A percentile compares a stretch with the other conserved stretches of the same genome.
phyloP scores from a whole-genome alignment of 2,329 filamentous ascomycete genomes.

The Ceratocystis cubensis region DNA sequence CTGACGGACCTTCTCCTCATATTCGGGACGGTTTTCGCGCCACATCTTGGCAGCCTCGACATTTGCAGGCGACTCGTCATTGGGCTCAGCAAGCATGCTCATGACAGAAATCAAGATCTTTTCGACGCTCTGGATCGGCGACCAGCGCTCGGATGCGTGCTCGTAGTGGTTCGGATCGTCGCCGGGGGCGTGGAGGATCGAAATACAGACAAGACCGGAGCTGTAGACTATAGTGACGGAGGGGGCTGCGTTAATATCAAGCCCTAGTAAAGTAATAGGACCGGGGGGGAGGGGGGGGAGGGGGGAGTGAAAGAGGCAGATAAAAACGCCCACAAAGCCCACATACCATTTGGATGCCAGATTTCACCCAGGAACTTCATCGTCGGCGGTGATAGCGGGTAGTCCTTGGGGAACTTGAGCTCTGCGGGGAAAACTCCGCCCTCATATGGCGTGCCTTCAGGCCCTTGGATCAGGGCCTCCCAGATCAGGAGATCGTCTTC shows the following conservation, averaged over 20 bases:
- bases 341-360: slow-evolving; percentile 87
- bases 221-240: slow-evolving; percentile 55
- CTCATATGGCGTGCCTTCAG: slow-evolving; percentile 90
- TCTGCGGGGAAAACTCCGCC: slow-evolving; percentile 92
- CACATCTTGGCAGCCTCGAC: slow-evolving; percentile 95
- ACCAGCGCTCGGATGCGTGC: slow-evolving; percentile 89
- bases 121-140: slow-evolving; percentile 90
- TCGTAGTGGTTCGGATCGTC: slow-evolving; percentile 99
- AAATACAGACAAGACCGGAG: slow-evolving; percentile 88
- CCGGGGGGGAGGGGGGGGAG: background rate
- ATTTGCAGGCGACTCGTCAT: slow-evolving; percentile 93
- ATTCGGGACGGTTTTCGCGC: slow-evolving; percentile 70
- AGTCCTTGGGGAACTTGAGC: slow-evolving; percentile 89
- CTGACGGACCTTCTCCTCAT: slow-evolving; percentile 73
- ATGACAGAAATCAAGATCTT: slow-evolving; percentile 96
- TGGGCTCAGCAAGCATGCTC: slow-evolving; percentile 95
- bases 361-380: slow-evolving; percentile 94
- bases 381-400: slow-evolving; percentile 86
- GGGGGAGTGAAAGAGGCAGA: background rate
- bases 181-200: slow-evolving; percentile 90
- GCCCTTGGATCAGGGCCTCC: slow-evolving; percentile 93
- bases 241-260: background rate
- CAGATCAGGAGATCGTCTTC: slow-evolving; percentile 94
- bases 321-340: background rate
- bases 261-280: too few species aligned